Evolutionary conservation across 257 asterid species (phyloP).

Genomic region (Fraxinus cuspidata): DNA sequence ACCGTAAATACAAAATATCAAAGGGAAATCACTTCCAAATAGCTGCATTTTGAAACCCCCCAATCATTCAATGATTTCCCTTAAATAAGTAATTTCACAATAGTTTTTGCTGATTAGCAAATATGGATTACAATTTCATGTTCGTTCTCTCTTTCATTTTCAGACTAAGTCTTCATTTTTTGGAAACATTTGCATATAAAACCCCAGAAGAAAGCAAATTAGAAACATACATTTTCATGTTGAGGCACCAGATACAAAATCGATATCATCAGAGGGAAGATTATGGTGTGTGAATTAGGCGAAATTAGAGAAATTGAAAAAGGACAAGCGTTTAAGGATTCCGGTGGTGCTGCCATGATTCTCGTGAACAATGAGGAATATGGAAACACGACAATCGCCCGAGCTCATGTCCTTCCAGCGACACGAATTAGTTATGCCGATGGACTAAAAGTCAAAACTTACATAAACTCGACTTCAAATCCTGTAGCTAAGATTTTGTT

Average conservation of each 20-base stretch:
- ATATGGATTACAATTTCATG: slow-evolving; percentile 16
- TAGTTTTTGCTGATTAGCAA: not conserved
- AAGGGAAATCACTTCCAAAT: not conserved
- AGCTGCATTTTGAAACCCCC: not conserved
- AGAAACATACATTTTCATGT: slow-evolving; percentile 35
- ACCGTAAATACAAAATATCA: not conserved
- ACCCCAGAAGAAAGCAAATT: not conserved
- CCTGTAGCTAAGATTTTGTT: slow-evolving; percentile 34
- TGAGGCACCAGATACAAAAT: not conserved
- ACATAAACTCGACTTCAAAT: slow-evolving; percentile 28
- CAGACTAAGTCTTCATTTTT: not conserved
- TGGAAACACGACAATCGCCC: not conserved
- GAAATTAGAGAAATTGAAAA: not conserved
- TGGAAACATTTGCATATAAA: not conserved
- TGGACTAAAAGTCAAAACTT: slow-evolving; percentile 29
- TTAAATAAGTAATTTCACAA: not conserved
- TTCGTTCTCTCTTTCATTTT: not conserved
- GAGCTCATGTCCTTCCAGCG: slow-evolving; percentile 34
- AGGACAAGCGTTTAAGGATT: slow-evolving; percentile 30
- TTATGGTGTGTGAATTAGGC: slow-evolving; percentile 28
- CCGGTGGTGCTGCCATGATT: slow-evolving; percentile 37
- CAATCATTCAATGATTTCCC: not conserved
- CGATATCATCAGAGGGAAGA: slow-evolving; percentile 14
- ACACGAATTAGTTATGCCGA: slow-evolving; percentile 28
- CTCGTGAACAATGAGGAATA: not conserved